Conservation (phyloP, 2,329 filamentous ascomycete species). For the Calonectria pseudoturangicola region DNA sequence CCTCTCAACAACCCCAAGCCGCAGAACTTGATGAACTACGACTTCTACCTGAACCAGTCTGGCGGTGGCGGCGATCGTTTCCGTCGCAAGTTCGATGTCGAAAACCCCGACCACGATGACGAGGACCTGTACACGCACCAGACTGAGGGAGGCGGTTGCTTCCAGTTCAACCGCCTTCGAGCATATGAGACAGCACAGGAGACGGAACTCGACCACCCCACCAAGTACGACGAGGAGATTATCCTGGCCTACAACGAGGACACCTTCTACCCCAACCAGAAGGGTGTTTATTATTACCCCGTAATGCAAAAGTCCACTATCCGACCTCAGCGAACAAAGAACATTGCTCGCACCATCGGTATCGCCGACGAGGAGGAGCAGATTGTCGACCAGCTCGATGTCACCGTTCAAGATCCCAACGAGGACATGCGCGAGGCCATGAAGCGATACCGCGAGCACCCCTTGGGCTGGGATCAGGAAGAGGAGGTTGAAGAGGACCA, state of each 20-base stretch:
- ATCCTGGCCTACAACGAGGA: slow-evolving; percentile 76
- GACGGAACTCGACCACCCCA: slow-evolving; percentile 72
- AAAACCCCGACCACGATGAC: slow-evolving; percentile 73
- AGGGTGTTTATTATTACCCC: slow-evolving; percentile 81
- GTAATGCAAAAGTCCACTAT: slow-evolving; percentile 79
- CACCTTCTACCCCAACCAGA: slow-evolving; percentile 68
- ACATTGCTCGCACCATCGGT: slow-evolving; percentile 73
- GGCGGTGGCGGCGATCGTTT: slow-evolving; percentile 70
- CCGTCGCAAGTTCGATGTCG: slow-evolving; percentile 75
- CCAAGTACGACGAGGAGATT: slow-evolving; percentile 79
- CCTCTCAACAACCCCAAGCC: slow-evolving; percentile 74
- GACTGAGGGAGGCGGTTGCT: slow-evolving; percentile 69
- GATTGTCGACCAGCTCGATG: slow-evolving; percentile 73
- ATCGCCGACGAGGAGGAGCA: slow-evolving; percentile 69
- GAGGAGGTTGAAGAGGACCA: slow-evolving; percentile 60
- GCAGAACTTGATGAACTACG: slow-evolving; percentile 77
- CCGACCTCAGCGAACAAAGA: slow-evolving; percentile 78
- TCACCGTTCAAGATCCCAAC: slow-evolving; percentile 73
- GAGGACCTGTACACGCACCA: slow-evolving; percentile 73
- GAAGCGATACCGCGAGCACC: slow-evolving; percentile 71
- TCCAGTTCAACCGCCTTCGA: slow-evolving; percentile 77
- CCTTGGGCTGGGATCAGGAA: slow-evolving; percentile 68
- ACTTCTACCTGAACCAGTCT: slow-evolving; percentile 77
- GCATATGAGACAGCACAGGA: slow-evolving; percentile 79
- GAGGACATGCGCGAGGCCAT: slow-evolving; percentile 72